These are phyloP conservation scores for Rhizophagus clarus DNA, from an alignment of 192 early-diverging fungal species.

Conservation along the genomic window DNA sequence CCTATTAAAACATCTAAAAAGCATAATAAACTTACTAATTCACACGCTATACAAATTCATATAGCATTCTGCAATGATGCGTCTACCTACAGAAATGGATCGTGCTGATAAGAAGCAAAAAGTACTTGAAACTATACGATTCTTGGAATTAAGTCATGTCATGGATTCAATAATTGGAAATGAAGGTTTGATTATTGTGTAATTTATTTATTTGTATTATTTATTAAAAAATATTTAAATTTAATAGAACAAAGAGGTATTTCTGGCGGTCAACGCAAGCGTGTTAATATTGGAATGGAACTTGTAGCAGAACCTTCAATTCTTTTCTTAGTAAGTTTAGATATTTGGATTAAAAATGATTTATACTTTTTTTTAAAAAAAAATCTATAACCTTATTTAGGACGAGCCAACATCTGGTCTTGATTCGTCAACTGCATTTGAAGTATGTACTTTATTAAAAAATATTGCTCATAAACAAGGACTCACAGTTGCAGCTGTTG, in stretches of 20 bases:
- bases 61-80: constrained; percentile 67
- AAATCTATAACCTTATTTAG: too few species aligned
- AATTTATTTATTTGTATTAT: not conserved
- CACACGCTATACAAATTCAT: not conserved
- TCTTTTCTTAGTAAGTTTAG: constrained; percentile 49
- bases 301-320: constrained; percentile 57
- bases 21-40: not conserved
- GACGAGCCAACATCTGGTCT: constrained; percentile 77
- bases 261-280: constrained; percentile 73
- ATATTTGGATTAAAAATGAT: too few species aligned
- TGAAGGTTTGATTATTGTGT: constrained; percentile 28
- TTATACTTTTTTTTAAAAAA: too few species aligned
- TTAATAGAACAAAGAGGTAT: constrained; percentile 60
- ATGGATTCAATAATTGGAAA: constrained; percentile 58
- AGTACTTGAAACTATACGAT: constrained; percentile 58
- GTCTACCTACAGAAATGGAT: constrained; percentile 49
- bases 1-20: not conserved
- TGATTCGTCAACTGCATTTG: constrained; percentile 64
- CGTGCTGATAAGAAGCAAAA: constrained; percentile 50
- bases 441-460: constrained; percentile 64
- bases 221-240: not conserved
- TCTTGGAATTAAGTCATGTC: constrained; percentile 59
- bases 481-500: constrained; percentile 68
- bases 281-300: constrained; percentile 82
- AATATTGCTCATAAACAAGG: constrained; percentile 60